Percentiles rank a stretch among this genome's conserved stretches.
These are phyloP conservation scores for Fonsecaea pugnacius DNA, from an alignment of 2,329 filamentous ascomycete species.

Conservation along the genomic window DNA sequence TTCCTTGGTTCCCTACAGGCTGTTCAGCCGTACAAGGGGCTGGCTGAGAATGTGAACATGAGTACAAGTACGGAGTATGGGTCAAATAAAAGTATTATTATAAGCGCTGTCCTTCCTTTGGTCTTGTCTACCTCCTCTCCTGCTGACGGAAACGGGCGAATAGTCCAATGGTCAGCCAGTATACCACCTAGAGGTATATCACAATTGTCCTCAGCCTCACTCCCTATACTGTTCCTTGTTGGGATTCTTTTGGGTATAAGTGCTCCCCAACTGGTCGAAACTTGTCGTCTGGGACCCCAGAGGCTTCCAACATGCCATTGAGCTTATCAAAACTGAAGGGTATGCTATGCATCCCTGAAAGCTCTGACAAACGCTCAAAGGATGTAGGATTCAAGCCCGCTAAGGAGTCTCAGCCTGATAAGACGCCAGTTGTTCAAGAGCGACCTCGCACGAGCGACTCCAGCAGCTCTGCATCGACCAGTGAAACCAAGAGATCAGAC, in stretches of 20 bases:
- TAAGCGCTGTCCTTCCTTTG: neutral
- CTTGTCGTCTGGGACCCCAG: neutral
- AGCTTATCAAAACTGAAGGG: conserved; percentile 23
- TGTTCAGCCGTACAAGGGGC: conserved; percentile 24
- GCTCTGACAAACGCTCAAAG: conserved; percentile 10
- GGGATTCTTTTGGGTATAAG: neutral
- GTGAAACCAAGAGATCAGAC: conserved; percentile 22
- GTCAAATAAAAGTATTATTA: neutral
- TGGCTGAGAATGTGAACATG: conserved; percentile 9
- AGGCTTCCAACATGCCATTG: conserved; percentile 20
- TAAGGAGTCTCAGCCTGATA: conserved; percentile 4
- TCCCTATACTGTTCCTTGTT: neutral
- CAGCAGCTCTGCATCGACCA: conserved; percentile 17
- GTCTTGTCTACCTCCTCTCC: neutral
- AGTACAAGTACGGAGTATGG: conserved; percentile 1
- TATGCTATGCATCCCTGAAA: conserved; percentile 22
- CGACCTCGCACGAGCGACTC: conserved; percentile 2
- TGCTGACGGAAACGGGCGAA: neutral
- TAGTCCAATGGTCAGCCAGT: neutral
- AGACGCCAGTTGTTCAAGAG: conserved; percentile 9
- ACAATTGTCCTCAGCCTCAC: neutral
- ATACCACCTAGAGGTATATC: neutral
- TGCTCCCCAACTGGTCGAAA: neutral
- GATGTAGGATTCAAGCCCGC: conserved; percentile 4
- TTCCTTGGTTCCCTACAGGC: neutral